phyloP scores from a whole-genome alignment of 2,329 filamentous ascomycete species.

The Corynespora cassiicola region DNA sequence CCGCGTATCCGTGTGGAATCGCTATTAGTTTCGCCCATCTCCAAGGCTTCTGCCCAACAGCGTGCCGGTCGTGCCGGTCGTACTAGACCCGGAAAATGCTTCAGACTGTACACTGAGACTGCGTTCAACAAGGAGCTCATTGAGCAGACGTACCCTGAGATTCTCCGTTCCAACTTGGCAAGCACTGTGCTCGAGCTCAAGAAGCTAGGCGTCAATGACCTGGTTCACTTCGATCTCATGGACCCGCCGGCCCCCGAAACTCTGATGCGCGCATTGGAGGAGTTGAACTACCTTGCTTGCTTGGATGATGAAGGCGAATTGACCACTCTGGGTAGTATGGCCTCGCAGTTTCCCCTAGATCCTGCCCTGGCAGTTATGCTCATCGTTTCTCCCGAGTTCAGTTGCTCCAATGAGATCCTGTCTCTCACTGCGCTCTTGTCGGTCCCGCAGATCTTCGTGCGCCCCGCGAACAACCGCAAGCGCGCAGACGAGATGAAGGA shows the following conservation, averaged over 20 bases:
- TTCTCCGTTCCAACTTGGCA: conserved; percentile 90
- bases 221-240: conserved; percentile 99
- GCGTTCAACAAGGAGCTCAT: conserved; percentile 99
- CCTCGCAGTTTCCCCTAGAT: conserved; percentile 95
- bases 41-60: conserved; percentile 96
- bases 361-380: conserved; percentile 96
- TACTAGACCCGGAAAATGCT: conserved; percentile 98
- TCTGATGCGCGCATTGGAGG: conserved; percentile 95
- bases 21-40: conserved; percentile 95
- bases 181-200: conserved; percentile 96
- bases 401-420: conserved; percentile 97
- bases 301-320: conserved; percentile 96
- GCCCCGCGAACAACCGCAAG: conserved; percentile 83
- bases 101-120: conserved; percentile 91
- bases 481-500: conserved; percentile 97
- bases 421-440: conserved; percentile 94
- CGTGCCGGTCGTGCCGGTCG: conserved; percentile 98
- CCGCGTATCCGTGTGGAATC: conserved; percentile 96
- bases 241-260: conserved; percentile 97
- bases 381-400: conserved; percentile 96
- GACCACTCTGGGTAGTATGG: conserved; percentile 82
- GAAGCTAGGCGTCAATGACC: conserved; percentile 92
- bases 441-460: conserved; percentile 91
- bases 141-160: conserved; percentile 95
- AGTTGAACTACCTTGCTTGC: conserved; percentile 96